Conservation (phyloP, 1,139 yeast species). For the Komagataea norvegica region DNA sequence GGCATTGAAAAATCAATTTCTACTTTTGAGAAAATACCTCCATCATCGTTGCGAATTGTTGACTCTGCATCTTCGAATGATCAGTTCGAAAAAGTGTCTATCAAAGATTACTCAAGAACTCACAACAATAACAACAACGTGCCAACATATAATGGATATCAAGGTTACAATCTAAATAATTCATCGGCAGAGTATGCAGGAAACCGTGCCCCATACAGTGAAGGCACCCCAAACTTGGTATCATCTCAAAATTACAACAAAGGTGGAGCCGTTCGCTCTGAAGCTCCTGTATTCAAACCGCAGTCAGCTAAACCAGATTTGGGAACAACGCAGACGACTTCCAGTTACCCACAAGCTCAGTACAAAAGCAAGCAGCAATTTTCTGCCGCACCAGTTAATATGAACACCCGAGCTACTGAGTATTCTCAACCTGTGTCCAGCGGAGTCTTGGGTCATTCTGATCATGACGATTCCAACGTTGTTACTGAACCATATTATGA, state of each 20-base stretch:
- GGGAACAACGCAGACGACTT: constrained; percentile 13
- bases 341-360: constrained; percentile 18
- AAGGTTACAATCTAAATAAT: constrained; percentile 13
- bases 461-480: constrained; percentile 8
- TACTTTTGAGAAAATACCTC: constrained; percentile 16
- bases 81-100: constrained; percentile 20
- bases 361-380: constrained; percentile 4
- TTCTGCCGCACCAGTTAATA: not conserved
- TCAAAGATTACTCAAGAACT: constrained; percentile 22
- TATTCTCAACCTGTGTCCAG: constrained; percentile 1
- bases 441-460: constrained; percentile 9
- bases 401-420: not conserved
- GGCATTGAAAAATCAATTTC: constrained; percentile 2
- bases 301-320: constrained; percentile 24
- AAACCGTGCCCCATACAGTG: constrained; percentile 7
- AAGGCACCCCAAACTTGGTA: constrained; percentile 23
- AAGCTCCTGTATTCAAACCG: constrained; percentile 20
- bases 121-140: constrained; percentile 7
- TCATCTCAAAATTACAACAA: constrained; percentile 22
- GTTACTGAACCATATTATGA: constrained; percentile 14
- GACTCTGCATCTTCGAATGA: constrained; percentile 11
- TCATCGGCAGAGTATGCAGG: constrained; percentile 1
- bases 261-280: constrained; percentile 23
- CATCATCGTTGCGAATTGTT: constrained; percentile 10
- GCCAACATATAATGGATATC: constrained; percentile 9